Base-by-base conservation (phyloP, 1,284 basidiomycete species). In the Mrakiaceae sp. region DNA sequence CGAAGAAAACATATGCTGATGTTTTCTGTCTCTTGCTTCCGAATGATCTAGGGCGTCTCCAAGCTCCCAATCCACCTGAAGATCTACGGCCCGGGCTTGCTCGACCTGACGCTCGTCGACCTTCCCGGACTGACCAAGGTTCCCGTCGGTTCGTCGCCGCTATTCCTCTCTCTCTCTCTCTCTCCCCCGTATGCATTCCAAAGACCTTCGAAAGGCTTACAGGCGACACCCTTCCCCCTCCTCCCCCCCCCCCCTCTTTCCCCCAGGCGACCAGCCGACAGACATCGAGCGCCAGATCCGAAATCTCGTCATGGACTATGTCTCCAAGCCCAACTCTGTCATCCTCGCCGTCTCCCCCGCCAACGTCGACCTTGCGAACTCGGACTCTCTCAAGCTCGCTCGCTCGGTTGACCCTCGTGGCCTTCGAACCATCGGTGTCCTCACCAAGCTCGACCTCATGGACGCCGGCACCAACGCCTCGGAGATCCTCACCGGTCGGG, bases 361-460 rank as follows among this genome's bases (percentile, higher is more conserved):
- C 54, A 98, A 98, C 73, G 95, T 98, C 66, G 95, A 98, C 77
- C 84, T 98, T 63, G 95, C 95, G 72, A 98, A 98, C 78, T 98
- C 95, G 0, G 95, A 98, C 75, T 88, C 94, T 3, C 84, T 98
- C 70, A 97, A 98, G 76, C 87, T 98, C 56, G 95, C 95, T 11
- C 88, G 95, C 56, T 84, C 87, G 6, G 91, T 98, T 58, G 95
- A 98, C 74, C 90, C 95, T 0, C 91, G 96, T 77, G 93, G 95
- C 14, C 84, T 94, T 42, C 84, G 95, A 46, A 98, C 95, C 27
- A 92, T 98, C 67, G 95, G 95, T 66, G 90, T 98, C 39, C 81
- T 98, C 60, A 95, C 94, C 43, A 98, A 98, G 78, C 84, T 98
- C 58, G 95, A 98, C 78, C 82, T 98, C 52, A 98, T 98, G 95